Percentiles rank a stretch among this genome's conserved stretches.
These are phyloP conservation scores for Eragrostis curvula DNA, from an alignment of 176 grass and related monocot genomes.

Conservation along the genomic window DNA sequence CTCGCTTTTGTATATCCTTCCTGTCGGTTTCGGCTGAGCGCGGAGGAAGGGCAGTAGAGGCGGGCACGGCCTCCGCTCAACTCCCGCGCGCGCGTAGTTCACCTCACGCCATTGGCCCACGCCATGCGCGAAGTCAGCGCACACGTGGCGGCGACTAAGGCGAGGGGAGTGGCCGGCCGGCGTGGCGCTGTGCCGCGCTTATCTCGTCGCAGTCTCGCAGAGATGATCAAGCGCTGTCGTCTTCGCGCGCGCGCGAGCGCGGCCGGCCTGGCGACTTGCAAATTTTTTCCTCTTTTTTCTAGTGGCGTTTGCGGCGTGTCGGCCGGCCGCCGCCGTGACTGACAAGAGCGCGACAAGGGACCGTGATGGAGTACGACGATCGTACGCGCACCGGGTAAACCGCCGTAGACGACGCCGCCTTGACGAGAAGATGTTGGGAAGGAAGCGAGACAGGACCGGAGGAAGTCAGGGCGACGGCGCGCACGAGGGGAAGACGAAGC, in stretches of 20 bases:
- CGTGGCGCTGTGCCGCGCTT: not conserved
- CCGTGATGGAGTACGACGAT: not conserved
- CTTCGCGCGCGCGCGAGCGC: too few relatives aligned
- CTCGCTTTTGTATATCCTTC: slow-evolving; percentile 11
- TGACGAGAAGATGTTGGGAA: not conserved
- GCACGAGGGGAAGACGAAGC: not conserved
- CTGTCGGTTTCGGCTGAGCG: slow-evolving; percentile 41
- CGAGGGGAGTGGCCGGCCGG: not conserved
- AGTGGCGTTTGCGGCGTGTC: not conserved
- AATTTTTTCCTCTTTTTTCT: not conserved
- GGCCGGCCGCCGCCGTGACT: not conserved
- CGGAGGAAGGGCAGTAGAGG: not conserved
- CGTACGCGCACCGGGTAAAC: not conserved
- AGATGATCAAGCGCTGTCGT: too few relatives aligned
- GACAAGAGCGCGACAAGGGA: not conserved
- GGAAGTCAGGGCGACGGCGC: not conserved
- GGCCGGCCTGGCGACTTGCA: not conserved
- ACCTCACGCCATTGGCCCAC: slow-evolving; percentile 23
- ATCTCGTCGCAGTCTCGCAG: too few relatives aligned
- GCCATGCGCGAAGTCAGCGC: slow-evolving; percentile 44
- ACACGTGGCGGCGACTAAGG: slow-evolving; percentile 35
- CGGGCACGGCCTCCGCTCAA: not conserved
- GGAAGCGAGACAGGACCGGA: not conserved
- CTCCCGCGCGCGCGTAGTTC: not conserved
- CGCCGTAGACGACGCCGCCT: not conserved